Conservation (phyloP, 495 filamentous ascomycete genomes). For the Neohortaea acidophila region DNA sequence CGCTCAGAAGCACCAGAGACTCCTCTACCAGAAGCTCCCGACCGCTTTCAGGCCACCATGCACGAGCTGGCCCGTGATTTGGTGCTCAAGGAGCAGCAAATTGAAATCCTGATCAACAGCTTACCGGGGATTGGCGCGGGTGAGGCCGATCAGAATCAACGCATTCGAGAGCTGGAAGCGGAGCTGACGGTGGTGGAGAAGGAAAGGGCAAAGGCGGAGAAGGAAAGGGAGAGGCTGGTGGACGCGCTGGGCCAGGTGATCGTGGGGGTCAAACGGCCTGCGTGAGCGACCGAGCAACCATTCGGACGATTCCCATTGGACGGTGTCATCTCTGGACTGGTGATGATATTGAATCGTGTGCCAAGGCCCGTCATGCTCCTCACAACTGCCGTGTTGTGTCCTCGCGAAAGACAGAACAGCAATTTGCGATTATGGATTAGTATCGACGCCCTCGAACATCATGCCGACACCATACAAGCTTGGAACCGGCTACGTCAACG, state of each 20-base stretch:
- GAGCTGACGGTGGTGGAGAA: conserved; percentile 60
- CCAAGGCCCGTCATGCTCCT: too few species aligned
- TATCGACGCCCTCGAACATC: too few species aligned
- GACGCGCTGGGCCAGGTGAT: conserved; percentile 54
- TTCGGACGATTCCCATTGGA: too few species aligned
- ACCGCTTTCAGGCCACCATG: conserved; percentile 53
- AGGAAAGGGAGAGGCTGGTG: conserved; percentile 54
- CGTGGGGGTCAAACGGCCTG: conserved; percentile 28
- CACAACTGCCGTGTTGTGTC: too few species aligned
- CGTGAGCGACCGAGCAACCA: too few species aligned
- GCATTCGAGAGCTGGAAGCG: conserved; percentile 59
- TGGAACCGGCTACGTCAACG: too few species aligned
- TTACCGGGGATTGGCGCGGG: conserved; percentile 80
- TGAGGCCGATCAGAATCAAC: conserved; percentile 62
- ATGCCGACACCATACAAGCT: too few species aligned
- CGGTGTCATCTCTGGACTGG: too few species aligned
- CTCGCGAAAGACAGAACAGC: too few species aligned
- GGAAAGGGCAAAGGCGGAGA: conserved; percentile 52
- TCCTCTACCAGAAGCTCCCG: conserved; percentile 36
- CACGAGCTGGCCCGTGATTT: conserved; percentile 74
- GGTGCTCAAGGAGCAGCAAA: conserved; percentile 84
- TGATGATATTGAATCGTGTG: too few species aligned
- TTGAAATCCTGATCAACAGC: conserved; percentile 67
- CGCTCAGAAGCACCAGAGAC: conserved; percentile 4
- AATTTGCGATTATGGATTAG: too few species aligned